A percentile compares a stretch with the other conserved stretches of the same genome.
Conservation (phyloP, 441 rosid species). For the Aleurites moluccanus region DNA sequence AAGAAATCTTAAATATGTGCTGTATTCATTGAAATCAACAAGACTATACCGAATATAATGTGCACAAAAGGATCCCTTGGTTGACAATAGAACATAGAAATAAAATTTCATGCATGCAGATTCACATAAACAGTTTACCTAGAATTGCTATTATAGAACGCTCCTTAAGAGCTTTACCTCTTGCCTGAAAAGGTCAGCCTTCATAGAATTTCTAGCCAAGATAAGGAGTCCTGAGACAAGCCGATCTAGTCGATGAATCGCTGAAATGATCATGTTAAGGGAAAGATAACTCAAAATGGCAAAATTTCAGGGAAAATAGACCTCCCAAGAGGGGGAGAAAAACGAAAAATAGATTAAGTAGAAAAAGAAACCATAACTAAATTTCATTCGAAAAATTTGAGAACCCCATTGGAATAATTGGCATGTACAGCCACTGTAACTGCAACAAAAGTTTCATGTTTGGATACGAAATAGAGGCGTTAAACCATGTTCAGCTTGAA, state of each 20-base stretch:
- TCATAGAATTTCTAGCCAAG: slow-evolving; percentile 79
- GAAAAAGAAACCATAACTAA: neutral
- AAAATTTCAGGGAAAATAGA: neutral
- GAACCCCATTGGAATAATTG: neutral
- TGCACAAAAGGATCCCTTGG: neutral
- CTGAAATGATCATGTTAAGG: slow-evolving; percentile 52
- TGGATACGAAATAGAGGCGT: slow-evolving; percentile 90
- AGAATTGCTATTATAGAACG: neutral
- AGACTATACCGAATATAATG: neutral
- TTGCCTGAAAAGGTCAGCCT: slow-evolving; percentile 81
- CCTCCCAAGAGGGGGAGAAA: neutral
- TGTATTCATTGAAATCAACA: neutral
- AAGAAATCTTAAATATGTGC: neutral
- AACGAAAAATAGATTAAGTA: slow-evolving; percentile 3
- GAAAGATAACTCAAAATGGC: slow-evolving; percentile 26
- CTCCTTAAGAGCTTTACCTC: slow-evolving; percentile 47
- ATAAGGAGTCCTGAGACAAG: slow-evolving; percentile 94
- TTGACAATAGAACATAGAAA: neutral
- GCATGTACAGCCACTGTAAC: neutral
- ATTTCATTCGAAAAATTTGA: slow-evolving; percentile 8
- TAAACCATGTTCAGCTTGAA: slow-evolving; percentile 82
- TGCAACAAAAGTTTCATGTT: slow-evolving; percentile 9
- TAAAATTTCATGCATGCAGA: neutral
- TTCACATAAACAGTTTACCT: neutral
- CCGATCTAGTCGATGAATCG: slow-evolving; percentile 83